Evolutionary conservation across 371 early-diverging fungal species (phyloP).

Genomic region (Mycotypha africana): DNA sequence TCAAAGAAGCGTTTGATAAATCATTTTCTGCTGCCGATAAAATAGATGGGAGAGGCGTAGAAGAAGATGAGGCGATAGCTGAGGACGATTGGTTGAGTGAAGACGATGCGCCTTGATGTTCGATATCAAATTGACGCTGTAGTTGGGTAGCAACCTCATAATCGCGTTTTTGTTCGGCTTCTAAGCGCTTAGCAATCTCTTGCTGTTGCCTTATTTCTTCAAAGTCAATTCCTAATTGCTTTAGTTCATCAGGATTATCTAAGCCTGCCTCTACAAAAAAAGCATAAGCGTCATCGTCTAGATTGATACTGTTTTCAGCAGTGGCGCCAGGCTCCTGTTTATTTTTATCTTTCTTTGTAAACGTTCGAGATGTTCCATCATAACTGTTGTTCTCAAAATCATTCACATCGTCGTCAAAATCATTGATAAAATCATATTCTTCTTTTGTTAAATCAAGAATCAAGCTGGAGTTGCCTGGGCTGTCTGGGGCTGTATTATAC

Average conservation of each 20-base stretch:
- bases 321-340: background rate
- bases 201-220: constrained; percentile 12
- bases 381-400: background rate
- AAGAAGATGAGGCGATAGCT: background rate
- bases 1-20: no score
- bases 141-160: constrained; percentile 1
- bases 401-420: background rate
- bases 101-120: background rate
- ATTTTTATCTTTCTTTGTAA: background rate
- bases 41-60: no score
- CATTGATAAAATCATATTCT: constrained; percentile 1
- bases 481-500: no score
- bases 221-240: constrained; percentile 13
- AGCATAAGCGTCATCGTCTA: constrained; percentile 13
- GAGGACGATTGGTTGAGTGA: background rate
- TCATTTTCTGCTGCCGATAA: no score
- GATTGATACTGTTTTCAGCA: background rate
- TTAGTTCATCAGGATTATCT: constrained; percentile 7
- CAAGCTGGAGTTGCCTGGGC: no score
- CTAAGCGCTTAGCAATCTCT: constrained; percentile 1
- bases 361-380: no score
- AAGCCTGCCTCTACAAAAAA: constrained; percentile 18
- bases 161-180: constrained; percentile 4
- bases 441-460: constrained; percentile 15
- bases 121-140: background rate